Base-by-base conservation (phyloP, 805 yeast species). In the Cephaloascus albidus region DNA sequence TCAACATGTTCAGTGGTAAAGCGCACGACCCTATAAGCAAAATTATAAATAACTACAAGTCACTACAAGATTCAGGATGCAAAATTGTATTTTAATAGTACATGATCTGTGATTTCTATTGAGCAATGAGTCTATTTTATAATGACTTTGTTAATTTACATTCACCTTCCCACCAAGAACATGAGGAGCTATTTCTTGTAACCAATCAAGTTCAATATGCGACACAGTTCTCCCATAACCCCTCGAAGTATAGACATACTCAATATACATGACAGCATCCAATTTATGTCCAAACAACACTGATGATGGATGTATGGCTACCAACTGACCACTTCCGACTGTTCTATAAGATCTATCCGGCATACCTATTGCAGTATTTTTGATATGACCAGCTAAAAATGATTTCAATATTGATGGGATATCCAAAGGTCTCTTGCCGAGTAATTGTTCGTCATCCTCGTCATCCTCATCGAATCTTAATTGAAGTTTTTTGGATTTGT, bases 311-410 rank as follows among this genome's bases (percentile, higher is more conserved):
- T 90, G 97, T 10, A 90, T 78, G 37, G 93, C 78, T 36, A 90
- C 77, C 26, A 85, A 66, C 57, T 87, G 96, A 19, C 95, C 95
- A 1, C 84, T 76, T 20, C 81, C 65, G 4, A 88, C 81, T 0
- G 97, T 88, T 53, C 94, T 70, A 62, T 81, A 93, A 3, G 96
- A 83, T 52, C 97, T 72, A 57, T 93, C 97, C 0, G 97, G 96
- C 78, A 85, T 76, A 10, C 96, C 95, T 16, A 93, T 76, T 0
- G 98, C 98, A 0, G 96, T 81, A 57, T 90, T 89, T 36, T 81
- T 72, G n/a, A 86, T 72, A 50, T 72, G 90, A 0, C 99, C 98
- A 31, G 70, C 68, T 32, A 93, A 61, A 58, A 93, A 93, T 19
- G 95, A 75, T 55, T 85, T 85, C 40, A 90, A 63, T 6, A 90